Conservation (phyloP, 306 rosid genomes). For the Cicer pinnatifidum region DNA sequence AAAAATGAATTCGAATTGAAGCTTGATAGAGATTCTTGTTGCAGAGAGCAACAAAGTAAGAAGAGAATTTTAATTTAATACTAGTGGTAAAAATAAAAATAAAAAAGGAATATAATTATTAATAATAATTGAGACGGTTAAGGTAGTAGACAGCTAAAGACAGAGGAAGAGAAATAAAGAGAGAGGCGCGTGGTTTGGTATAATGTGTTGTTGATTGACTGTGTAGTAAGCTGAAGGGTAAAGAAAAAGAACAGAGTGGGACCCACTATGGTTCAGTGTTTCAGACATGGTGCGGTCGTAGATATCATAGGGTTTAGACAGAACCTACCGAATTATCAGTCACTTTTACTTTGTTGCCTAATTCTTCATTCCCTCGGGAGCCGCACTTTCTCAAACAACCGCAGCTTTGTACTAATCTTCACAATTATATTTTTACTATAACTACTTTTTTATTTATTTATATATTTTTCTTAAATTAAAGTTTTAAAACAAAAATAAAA, state of each 20-base stretch:
- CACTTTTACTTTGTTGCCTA: not conserved
- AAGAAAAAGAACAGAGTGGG: constrained; percentile 29
- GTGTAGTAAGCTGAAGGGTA: not conserved
- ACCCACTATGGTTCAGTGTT: constrained; percentile 17
- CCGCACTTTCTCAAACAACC: constrained; percentile 28
- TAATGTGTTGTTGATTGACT: constrained; percentile 13
- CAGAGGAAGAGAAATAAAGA: constrained; percentile 3
- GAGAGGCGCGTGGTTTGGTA: not conserved
- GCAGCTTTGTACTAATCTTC: not conserved
- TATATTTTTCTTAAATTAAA: too few relatives aligned
- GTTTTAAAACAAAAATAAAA: too few relatives aligned
- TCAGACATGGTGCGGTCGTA: constrained; percentile 14
- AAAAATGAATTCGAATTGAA: not conserved
- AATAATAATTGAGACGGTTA: constrained; percentile 28
- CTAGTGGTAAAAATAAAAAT: not conserved
- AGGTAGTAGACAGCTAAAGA: constrained; percentile 56
- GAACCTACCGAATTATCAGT: not conserved
- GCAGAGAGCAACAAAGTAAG: not conserved
- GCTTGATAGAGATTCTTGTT: not conserved
- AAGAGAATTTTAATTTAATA: too few relatives aligned
- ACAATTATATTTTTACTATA: too few relatives aligned
- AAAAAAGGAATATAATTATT: not conserved
- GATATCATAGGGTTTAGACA: not conserved
- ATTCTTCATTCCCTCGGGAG: constrained; percentile 13
- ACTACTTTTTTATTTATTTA: too few relatives aligned